phyloP scores from a whole-genome alignment of 2,329 filamentous ascomycete genomes.

The Penicillium sp. region DNA sequence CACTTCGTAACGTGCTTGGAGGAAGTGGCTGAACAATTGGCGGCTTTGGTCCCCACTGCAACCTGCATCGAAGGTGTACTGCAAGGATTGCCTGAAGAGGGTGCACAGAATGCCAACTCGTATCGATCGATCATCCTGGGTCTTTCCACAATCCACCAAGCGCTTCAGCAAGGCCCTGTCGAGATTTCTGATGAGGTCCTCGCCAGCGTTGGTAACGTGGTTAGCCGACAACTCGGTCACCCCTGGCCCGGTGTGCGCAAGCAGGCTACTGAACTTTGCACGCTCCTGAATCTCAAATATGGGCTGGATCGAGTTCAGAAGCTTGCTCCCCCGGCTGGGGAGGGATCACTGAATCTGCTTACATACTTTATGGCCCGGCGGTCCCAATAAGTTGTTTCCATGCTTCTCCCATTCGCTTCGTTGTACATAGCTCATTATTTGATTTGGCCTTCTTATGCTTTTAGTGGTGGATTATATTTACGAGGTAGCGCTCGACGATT shows the following conservation, averaged over 20 bases:
- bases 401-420: not conserved
- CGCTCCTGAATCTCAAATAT: conserved; percentile 30
- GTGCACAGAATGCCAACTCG: conserved; percentile 31
- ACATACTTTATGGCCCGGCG: conserved; percentile 38
- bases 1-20: conserved; percentile 44
- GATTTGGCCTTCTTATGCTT: not conserved
- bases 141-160: conserved; percentile 20
- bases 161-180: conserved; percentile 13
- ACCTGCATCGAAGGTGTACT: conserved; percentile 35
- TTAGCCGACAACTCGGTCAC: conserved; percentile 32
- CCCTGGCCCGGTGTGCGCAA: conserved; percentile 40
- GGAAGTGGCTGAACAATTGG: conserved; percentile 39
- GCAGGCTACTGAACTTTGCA: conserved; percentile 38
- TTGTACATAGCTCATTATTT: not conserved
- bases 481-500: not conserved
- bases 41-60: conserved; percentile 22
- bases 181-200: conserved; percentile 24
- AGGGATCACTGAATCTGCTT: conserved; percentile 35
- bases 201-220: conserved; percentile 33
- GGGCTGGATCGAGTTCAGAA: conserved; percentile 27
- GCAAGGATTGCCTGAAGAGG: conserved; percentile 28
- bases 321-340: conserved; percentile 30
- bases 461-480: not conserved
- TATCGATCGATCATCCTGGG: conserved; percentile 39
- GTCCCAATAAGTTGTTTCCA: conserved; percentile 14